phyloP scores from a whole-genome alignment of 2,329 filamentous ascomycete species.

The Scytalidium sp. region DNA sequence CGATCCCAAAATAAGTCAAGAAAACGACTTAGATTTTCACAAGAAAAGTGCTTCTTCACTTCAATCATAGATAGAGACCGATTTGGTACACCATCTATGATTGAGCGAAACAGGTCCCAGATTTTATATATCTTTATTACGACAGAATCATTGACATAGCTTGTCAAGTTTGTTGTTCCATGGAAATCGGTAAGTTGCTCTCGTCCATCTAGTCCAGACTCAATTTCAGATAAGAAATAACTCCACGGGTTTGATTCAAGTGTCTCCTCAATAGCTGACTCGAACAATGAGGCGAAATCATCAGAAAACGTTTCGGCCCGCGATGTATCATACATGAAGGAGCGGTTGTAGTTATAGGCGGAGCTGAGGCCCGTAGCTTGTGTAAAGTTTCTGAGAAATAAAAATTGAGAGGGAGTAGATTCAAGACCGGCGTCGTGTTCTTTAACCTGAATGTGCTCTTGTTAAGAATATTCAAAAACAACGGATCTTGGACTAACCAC shows the following conservation, averaged over 20 bases:
- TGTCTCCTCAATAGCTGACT: not conserved
- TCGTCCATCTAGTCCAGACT: not conserved
- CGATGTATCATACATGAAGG: not conserved
- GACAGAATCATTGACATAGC: not conserved
- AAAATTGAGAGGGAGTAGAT: not conserved
- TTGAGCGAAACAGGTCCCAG: not conserved
- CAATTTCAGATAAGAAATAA: not conserved
- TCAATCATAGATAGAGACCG: too few species aligned
- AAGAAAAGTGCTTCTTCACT: too few species aligned
- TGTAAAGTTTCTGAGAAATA: conserved; percentile 4
- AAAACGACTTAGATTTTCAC: conserved; percentile 1
- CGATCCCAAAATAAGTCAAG: conserved; percentile 6
- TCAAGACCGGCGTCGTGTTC: not conserved
- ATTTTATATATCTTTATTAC: not conserved
- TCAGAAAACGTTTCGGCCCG: not conserved
- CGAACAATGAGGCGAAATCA: not conserved
- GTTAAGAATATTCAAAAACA: not conserved
- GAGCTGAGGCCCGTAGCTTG: not conserved
- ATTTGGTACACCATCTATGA: not conserved
- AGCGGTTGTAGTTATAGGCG: conserved; percentile 6
- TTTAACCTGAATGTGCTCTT: not conserved
- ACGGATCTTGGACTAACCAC: not conserved
- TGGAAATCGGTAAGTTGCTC: not conserved
- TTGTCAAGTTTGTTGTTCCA: not conserved
- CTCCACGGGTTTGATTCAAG: not conserved